A percentile compares a stretch with the other conserved stretches of the same genome.
Conservation (phyloP, 2,329 filamentous ascomycete genomes). For the Fusarium vanettenii region DNA sequence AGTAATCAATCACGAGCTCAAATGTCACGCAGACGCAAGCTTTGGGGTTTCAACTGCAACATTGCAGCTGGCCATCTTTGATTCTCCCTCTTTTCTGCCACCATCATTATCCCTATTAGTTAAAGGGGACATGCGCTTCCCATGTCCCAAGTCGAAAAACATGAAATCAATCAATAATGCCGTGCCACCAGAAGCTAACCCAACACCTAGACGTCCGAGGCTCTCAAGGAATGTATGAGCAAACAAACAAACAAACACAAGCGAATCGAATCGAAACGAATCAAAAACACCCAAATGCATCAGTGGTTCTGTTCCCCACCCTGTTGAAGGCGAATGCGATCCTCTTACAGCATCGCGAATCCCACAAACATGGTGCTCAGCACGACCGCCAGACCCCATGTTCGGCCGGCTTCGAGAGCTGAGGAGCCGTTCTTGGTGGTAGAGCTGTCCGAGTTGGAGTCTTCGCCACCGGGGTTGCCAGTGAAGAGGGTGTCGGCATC, state of each 20-base stretch:
- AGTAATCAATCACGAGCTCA: neutral
- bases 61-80: conserved; percentile 21
- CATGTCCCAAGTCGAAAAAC: conserved; percentile 20
- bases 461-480: conserved; percentile 14
- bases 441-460: conserved; percentile 22
- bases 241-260: conserved; percentile 27
- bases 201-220: conserved; percentile 44
- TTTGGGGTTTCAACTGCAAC: conserved; percentile 18
- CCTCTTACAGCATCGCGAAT: conserved; percentile 53
- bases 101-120: conserved; percentile 39
- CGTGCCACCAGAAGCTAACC: conserved; percentile 35
- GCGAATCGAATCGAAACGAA: conserved; percentile 32
- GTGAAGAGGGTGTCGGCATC: conserved; percentile 52
- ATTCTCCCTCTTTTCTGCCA: conserved; percentile 17
- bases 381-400: conserved; percentile 53
- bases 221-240: conserved; percentile 40
- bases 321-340: neutral
- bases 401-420: conserved; percentile 49
- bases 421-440: conserved; percentile 41
- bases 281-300: conserved; percentile 5
- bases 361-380: conserved; percentile 53
- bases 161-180: conserved; percentile 26
- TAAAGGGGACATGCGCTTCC: conserved; percentile 12
- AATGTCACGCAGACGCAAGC: neutral
- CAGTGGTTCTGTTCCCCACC: neutral